Conservation (phyloP, 1,284 basidiomycete species). For the Thelephora terrestris region DNA sequence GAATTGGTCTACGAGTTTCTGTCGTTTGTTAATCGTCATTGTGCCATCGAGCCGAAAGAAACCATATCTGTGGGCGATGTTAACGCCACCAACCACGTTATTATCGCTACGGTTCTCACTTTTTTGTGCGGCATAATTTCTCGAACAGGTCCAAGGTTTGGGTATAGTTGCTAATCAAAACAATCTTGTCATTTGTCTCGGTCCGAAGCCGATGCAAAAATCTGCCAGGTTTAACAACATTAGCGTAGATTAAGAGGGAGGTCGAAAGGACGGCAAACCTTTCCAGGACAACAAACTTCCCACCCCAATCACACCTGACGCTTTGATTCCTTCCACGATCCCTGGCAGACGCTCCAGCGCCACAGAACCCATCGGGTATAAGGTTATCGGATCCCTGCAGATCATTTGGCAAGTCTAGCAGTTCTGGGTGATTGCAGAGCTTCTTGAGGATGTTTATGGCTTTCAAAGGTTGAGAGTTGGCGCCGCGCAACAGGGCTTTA, state of each 20-base stretch:
- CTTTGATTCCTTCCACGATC: slow-evolving; percentile 37
- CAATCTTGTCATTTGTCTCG: slow-evolving; percentile 93
- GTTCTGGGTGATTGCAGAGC: slow-evolving; percentile 94
- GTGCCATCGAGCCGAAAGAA: slow-evolving; percentile 91
- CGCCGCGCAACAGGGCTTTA: slow-evolving; percentile 82
- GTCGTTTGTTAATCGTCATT: slow-evolving; percentile 90
- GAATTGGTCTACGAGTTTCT: slow-evolving; percentile 96
- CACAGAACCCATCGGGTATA: slow-evolving; percentile 78
- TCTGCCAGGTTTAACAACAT: slow-evolving; percentile 28
- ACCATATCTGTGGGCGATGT: slow-evolving; percentile 56
- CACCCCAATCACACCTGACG: slow-evolving; percentile 74
- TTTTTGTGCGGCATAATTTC: slow-evolving; percentile 74
- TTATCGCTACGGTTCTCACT: slow-evolving; percentile 35
- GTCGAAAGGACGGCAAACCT: slow-evolving; percentile 40
- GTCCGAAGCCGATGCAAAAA: slow-evolving; percentile 79
- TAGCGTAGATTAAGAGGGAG: background rate
- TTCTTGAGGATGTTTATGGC: slow-evolving; percentile 97
- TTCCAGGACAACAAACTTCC: slow-evolving; percentile 92
- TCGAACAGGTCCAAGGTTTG: slow-evolving; percentile 95
- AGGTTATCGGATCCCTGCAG: slow-evolving; percentile 77
- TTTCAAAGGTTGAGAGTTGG: slow-evolving; percentile 91
- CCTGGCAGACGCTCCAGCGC: slow-evolving; percentile 31
- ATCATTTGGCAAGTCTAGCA: slow-evolving; percentile 83
- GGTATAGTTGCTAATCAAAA: slow-evolving; percentile 97
- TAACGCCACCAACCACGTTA: background rate